Base-by-base conservation (phyloP, 345 rosid species). In the Barbarea vulgaris region DNA sequence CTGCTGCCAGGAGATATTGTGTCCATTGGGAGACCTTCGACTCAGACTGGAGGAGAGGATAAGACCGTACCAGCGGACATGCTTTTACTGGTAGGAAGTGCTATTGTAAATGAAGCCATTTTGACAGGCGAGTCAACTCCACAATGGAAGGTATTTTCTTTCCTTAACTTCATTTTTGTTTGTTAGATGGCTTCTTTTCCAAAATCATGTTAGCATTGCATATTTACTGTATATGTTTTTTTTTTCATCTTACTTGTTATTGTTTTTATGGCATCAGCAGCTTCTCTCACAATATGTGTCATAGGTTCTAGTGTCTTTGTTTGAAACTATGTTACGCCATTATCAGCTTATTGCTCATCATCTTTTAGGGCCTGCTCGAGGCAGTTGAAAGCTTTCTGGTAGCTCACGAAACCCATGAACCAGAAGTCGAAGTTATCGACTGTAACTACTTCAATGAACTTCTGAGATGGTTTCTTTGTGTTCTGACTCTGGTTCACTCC, bases 61-160 rank as follows among this genome's bases (percentile, higher is more conserved):
- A 93, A 91, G 79, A 84, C 93, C 64, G 99, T 93, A 30, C 99
- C 98, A 41, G 97, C 97, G 2, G 98, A 96, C 87, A 91, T 95
- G 99, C 93, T 95, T 81, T 77, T 95, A 80, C 79, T 95, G 66
- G 96, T 91, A 47, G 99, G 99, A 79, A 95, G 89, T 87, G 91
- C 97, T 69, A 95, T 95, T 70, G 93, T 92, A 47, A 95, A 95
- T 83, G 99, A 92, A 83, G 99, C 99, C 73, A 95, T 95, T 76
- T 93, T 95, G 78, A 95, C 99, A 25, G 99, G 99, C 85, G 97
- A 95, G 87, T 95, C 99, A 63, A 95, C 99, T 78, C 99, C 99
- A 30, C 99, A 92, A 42, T 95, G 97, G 99, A 95, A 95, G 99
- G 99, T 95, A 77, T 51, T 36, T 63, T 78, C 64, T 69, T 28